Evolutionary conservation across 495 filamentous ascomycete species (phyloP), one percentile per base, ranked within the genome.

Genomic region (Podospora appendiculata): DNA sequence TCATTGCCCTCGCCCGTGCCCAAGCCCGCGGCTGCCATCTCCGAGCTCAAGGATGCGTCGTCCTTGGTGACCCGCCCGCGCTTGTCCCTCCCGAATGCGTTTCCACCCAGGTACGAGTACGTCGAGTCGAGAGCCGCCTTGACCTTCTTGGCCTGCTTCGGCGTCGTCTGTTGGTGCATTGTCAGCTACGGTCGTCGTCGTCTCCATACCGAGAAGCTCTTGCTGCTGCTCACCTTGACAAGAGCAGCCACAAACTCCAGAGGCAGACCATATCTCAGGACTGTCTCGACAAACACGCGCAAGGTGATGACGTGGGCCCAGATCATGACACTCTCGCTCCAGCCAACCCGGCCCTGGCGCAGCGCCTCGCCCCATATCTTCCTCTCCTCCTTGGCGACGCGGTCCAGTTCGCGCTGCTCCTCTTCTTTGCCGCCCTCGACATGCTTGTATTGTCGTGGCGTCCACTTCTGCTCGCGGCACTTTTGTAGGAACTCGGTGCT

Each of bases 201-300:
- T 25, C 25, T 25, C 25, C 25, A 25, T 25, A 25, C 25, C 25
- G 5, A 25, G 25, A 25, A 25, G 25, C 25, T 25, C 25, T 25
- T 25, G 25, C 14, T n/a, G 11, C n/a, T 8, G 72, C 83, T 58
- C 82, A 96, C 92, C 82, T 85, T 79, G 48, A 96, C 72, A 45
- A 96, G 70, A 46, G 82, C 89, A 57, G 83, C 87, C 43, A 95
- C 85, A 73, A 89, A 96, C 59, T 89, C 84, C 58, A 95, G 66
- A 34, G 93, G 93, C 55, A 98, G 64, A 7, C 93, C 93, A 66
- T 97, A 98, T 55, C 93, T 80, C 63, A 97, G 72, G 16, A 97
- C 91, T 10, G 90, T 96, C 77, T 98, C 93, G 16, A 98, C 93
- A 68, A 96, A 98, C 38, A 98, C 90, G 41, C 93, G 77, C 56